Evolutionary conservation across 805 yeast genomes (phyloP).

Genomic region (Cyberlindnera veronae): DNA sequence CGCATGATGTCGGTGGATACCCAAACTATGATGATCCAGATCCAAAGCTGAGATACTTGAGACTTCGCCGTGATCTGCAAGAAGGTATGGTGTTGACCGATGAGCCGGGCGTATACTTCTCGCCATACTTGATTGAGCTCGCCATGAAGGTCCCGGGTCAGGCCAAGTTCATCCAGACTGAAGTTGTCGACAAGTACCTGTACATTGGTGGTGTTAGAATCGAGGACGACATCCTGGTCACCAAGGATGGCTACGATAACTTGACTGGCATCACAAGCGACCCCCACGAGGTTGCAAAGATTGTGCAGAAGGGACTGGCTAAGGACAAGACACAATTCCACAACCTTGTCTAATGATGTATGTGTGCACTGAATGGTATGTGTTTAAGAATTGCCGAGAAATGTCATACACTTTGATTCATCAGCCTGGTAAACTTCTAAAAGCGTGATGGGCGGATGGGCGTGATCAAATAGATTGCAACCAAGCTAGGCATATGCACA

Average conservation of each 20-base stretch:
- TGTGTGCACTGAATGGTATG: neutral
- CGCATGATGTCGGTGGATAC: slow-evolving; percentile 92
- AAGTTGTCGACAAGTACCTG: slow-evolving; percentile 72
- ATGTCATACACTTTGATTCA: no score
- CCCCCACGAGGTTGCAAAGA: slow-evolving; percentile 73
- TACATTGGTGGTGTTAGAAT: slow-evolving; percentile 96
- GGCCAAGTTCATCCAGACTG: slow-evolving; percentile 46
- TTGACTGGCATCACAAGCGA: slow-evolving; percentile 82
- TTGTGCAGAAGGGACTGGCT: slow-evolving; percentile 66
- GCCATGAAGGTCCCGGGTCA: slow-evolving; percentile 44
- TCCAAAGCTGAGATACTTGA: slow-evolving; percentile 68
- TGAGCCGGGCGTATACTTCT: slow-evolving; percentile 94
- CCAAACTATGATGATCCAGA: slow-evolving; percentile 85
- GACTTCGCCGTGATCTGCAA: slow-evolving; percentile 71
- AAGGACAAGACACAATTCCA: slow-evolving; percentile 68
- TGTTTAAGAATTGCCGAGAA: no score
- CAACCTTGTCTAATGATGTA: slow-evolving; percentile 17
- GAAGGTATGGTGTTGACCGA: slow-evolving; percentile 86
- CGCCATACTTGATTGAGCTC: slow-evolving; percentile 72
- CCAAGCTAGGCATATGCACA: neutral
- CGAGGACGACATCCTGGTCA: slow-evolving; percentile 87
- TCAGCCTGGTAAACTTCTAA: no score
- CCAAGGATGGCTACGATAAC: slow-evolving; percentile 73
- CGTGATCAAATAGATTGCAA: neutral
- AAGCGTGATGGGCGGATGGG: neutral